Conservation (phyloP, 2,329 filamentous ascomycete species). For the Fusarium solani-melongenae region DNA sequence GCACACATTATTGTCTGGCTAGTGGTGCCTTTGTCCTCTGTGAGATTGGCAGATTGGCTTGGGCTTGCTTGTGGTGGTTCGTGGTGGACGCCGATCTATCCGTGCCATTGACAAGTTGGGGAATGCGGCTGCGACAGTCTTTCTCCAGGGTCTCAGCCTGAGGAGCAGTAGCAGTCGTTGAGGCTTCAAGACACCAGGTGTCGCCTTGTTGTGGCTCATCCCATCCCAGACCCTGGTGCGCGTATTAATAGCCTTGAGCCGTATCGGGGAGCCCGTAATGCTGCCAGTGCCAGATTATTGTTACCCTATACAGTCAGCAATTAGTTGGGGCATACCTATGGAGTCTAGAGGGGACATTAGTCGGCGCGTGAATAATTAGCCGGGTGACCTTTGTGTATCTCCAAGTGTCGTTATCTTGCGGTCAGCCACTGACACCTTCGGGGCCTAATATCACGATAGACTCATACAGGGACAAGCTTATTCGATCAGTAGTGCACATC, state of each 20-base stretch:
- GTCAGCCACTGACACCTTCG: background rate
- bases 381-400: background rate
- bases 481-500: background rate
- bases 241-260: background rate
- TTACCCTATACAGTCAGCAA: background rate
- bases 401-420: background rate
- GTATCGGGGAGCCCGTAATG: background rate
- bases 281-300: background rate
- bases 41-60: background rate
- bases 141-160: background rate
- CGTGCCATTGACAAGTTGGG: conserved; percentile 5
- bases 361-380: background rate
- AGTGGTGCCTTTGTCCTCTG: background rate
- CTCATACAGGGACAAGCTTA: background rate
- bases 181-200: background rate
- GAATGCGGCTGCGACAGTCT: background rate
- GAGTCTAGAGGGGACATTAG: background rate
- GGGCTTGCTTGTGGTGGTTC: background rate
- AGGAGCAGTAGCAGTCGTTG: background rate
- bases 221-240: background rate
- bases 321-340: background rate
- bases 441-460: background rate
- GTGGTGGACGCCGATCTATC: conserved; percentile 26
- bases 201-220: background rate
- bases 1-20: background rate